Percentiles rank a stretch among this genome's conserved stretches.
These are phyloP conservation scores for Phylloporus sp. DNA, from an alignment of 768 basidiomycete genomes.

Conservation along the genomic window DNA sequence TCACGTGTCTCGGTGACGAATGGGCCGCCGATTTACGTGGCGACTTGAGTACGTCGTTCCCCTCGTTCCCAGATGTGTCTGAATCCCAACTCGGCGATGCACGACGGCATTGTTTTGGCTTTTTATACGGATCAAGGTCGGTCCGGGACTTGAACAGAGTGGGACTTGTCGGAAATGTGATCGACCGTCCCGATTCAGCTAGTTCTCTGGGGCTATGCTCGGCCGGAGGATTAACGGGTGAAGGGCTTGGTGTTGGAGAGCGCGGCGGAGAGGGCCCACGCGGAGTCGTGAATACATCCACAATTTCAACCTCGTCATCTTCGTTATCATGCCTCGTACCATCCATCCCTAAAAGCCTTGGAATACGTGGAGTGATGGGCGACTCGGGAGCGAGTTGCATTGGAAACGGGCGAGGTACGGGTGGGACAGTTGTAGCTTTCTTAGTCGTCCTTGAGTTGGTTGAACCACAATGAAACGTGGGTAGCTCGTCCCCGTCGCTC, in stretches of 20 bases:
- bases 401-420: slow-evolving; percentile 24
- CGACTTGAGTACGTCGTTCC: slow-evolving; percentile 14
- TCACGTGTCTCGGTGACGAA: slow-evolving; percentile 22
- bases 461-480: slow-evolving; percentile 17
- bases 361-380: neutral
- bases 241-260: slow-evolving; percentile 21
- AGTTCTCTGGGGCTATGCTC: neutral
- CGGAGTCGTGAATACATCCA: slow-evolving; percentile 23
- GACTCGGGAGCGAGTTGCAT: slow-evolving; percentile 14
- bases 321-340: neutral
- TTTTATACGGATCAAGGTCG: neutral
- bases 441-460: neutral
- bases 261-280: slow-evolving; percentile 16
- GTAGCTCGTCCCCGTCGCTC: slow-evolving; percentile 13
- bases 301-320: slow-evolving; percentile 6
- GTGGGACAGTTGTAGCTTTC: neutral
- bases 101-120: neutral
- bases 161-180: slow-evolving; percentile 14
- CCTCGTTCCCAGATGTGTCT: slow-evolving; percentile 2
- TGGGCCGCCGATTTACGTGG: slow-evolving; percentile 24
- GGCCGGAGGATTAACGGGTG: neutral
- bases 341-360: neutral
- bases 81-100: slow-evolving; percentile 5
- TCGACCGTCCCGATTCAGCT: neutral
- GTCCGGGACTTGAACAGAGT: neutral